Conservation (phyloP, 108 stramenopile genomes). For the Skeletonema menzelii region DNA sequence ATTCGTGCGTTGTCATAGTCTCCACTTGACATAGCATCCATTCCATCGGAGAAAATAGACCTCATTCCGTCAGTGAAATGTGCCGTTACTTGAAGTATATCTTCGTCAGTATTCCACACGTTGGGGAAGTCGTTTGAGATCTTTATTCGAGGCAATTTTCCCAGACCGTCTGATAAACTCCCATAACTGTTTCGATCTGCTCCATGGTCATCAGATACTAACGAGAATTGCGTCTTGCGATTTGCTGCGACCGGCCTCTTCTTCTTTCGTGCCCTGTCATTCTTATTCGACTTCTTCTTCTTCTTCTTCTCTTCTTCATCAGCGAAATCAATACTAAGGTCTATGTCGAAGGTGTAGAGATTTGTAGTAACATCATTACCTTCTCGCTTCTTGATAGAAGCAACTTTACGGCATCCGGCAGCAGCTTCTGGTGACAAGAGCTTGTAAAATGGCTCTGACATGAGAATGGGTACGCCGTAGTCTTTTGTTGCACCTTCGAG, state of each 20-base stretch:
- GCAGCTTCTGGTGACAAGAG: slow-evolving; percentile 42
- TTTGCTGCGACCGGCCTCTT: not conserved
- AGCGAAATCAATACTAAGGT: slow-evolving; percentile 33
- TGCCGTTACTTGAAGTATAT: slow-evolving; percentile 27
- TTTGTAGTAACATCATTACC: slow-evolving; percentile 18
- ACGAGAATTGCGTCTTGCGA: slow-evolving; percentile 9
- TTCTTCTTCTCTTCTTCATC: not conserved
- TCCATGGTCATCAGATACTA: not conserved
- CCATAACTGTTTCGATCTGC: not conserved
- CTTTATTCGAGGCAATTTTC: slow-evolving; percentile 43
- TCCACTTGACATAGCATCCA: slow-evolving; percentile 37
- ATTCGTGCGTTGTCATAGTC: slow-evolving; percentile 36
- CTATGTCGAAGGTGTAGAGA: slow-evolving; percentile 51
- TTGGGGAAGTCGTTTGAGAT: slow-evolving; percentile 26
- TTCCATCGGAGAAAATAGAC: slow-evolving; percentile 12
- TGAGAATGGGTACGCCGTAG: slow-evolving; percentile 60
- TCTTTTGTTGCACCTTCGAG: slow-evolving; percentile 72
- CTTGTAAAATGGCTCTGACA: slow-evolving; percentile 57
- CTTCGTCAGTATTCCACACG: slow-evolving; percentile 48
- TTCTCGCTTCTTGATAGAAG: slow-evolving; percentile 32
- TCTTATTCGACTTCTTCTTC: not conserved
- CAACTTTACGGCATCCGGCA: slow-evolving; percentile 49
- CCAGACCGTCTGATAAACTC: slow-evolving; percentile 18
- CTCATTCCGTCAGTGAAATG: slow-evolving; percentile 40
- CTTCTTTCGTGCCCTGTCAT: not conserved